These are phyloP conservation scores for Pythium sp. DNA, from an alignment of 352 stramenopile species.

Conservation along the genomic window DNA sequence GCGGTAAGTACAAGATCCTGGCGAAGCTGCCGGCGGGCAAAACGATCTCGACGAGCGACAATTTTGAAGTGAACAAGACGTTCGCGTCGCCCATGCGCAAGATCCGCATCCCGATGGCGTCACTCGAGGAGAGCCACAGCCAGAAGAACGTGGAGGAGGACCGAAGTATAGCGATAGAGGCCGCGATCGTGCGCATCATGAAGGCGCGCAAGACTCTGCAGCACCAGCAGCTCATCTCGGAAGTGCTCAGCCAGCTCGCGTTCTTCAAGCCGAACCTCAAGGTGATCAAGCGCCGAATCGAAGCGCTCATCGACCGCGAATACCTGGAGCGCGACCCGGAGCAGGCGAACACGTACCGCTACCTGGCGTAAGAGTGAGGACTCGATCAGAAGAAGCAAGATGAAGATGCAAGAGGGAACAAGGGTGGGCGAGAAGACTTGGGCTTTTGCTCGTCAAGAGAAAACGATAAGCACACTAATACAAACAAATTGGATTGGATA, in stretches of 20 bases:
- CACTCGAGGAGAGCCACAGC: conserved; percentile 97
- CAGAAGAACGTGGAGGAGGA: conserved; percentile 98
- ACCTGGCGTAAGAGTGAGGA: conserved; percentile 76
- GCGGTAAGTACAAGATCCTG: conserved; percentile 98
- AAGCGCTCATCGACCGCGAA: conserved; percentile 97
- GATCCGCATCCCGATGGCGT: conserved; percentile 98
- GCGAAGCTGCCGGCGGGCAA: conserved; percentile 92
- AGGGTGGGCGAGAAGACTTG: background rate
- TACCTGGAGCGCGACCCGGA: conserved; percentile 97
- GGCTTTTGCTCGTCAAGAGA: background rate
- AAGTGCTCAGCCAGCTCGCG: conserved; percentile 96
- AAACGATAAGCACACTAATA: conserved; percentile 1
- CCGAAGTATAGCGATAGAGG: conserved; percentile 97
- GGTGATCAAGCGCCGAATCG: conserved; percentile 97
- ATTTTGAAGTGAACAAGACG: conserved; percentile 93
- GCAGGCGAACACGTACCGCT: conserved; percentile 96
- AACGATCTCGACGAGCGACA: conserved; percentile 94
- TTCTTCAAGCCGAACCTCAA: conserved; percentile 99
- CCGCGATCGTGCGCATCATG: conserved; percentile 99
- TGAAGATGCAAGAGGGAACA: background rate
- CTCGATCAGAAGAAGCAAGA: background rate
- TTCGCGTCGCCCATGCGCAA: conserved; percentile 97
- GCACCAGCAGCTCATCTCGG: conserved; percentile 97
- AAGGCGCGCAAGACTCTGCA: conserved; percentile 97
- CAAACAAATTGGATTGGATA: conserved; percentile 4